Evolutionary conservation across 768 basidiomycete genomes (phyloP).

Genomic region (Boletus rufocinnamomeus): DNA sequence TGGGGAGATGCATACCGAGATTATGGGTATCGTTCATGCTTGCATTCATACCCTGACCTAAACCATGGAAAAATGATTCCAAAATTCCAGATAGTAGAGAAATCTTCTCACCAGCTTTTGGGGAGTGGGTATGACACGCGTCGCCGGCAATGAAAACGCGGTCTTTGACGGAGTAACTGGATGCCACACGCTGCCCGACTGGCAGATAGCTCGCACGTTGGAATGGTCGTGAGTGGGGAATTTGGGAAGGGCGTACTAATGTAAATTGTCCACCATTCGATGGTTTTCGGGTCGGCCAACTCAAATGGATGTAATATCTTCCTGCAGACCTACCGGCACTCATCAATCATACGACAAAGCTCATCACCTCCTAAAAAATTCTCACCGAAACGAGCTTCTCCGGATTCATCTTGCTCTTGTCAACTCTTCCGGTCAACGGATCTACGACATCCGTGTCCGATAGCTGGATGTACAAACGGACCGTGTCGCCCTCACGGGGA

Average conservation of each 20-base stretch:
- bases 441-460: slow-evolving; percentile 49
- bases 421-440: slow-evolving; percentile 49
- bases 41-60: slow-evolving; percentile 78
- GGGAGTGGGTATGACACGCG: slow-evolving; percentile 70
- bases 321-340: slow-evolving; percentile 47
- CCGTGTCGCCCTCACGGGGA: slow-evolving; percentile 67
- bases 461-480: slow-evolving; percentile 73
- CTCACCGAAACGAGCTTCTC: slow-evolving; percentile 55
- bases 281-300: slow-evolving; percentile 46
- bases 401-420: slow-evolving; percentile 52
- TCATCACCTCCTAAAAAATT: not conserved
- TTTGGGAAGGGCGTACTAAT: slow-evolving; percentile 45
- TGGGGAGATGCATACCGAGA: slow-evolving; percentile 42
- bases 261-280: slow-evolving; percentile 77
- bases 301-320: slow-evolving; percentile 59
- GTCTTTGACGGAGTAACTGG: slow-evolving; percentile 57
- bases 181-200: slow-evolving; percentile 79
- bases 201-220: not conserved
- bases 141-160: slow-evolving; percentile 79
- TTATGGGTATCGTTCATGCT: slow-evolving; percentile 78
- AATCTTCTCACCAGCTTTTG: slow-evolving; percentile 53
- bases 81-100: not conserved
- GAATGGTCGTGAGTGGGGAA: not conserved
- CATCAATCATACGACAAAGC: not conserved
- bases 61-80: not conserved